These are phyloP conservation scores for Coelastrella sp. DNA, from an alignment of 139 green algal genomes.

Conservation along the genomic window DNA sequence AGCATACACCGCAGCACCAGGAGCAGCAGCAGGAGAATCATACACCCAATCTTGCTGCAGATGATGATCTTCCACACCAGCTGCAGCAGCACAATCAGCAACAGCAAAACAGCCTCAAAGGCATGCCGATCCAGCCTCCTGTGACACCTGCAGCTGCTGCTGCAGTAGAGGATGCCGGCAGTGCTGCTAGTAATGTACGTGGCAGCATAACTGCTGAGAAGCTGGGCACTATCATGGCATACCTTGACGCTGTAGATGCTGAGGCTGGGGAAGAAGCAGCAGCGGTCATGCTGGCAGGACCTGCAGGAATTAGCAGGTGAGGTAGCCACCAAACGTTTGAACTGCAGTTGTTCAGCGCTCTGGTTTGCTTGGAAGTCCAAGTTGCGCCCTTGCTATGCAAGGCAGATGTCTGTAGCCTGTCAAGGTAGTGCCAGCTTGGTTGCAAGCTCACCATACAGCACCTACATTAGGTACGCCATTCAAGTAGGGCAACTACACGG, in stretches of 20 bases:
- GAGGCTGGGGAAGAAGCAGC: conserved; percentile 6
- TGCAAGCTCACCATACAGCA: too few species aligned
- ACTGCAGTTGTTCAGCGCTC: too few species aligned
- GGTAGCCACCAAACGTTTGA: background rate
- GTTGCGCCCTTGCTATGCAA: too few species aligned
- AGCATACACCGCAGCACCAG: background rate
- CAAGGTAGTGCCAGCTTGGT: too few species aligned
- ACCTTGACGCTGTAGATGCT: conserved; percentile 65
- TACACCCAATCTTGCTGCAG: too few species aligned
- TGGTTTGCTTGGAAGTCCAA: too few species aligned
- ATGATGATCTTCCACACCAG: too few species aligned
- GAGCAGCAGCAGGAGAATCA: background rate
- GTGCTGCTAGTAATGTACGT: background rate
- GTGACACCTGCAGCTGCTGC: background rate
- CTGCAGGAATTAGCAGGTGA: conserved; percentile 15
- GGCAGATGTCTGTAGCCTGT: too few species aligned
- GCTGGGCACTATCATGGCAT: conserved; percentile 64
- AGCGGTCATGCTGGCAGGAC: background rate
- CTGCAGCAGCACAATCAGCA: background rate
- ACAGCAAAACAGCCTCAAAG: background rate
- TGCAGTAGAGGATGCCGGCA: background rate
- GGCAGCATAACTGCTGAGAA: conserved; percentile 51
- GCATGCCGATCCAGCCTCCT: too few species aligned
- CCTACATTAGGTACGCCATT: too few species aligned
- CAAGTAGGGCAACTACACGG: too few species aligned